Evolutionary conservation across 2,329 filamentous ascomycete species (phyloP).

Genomic region (Colletotrichum lentis): DNA sequence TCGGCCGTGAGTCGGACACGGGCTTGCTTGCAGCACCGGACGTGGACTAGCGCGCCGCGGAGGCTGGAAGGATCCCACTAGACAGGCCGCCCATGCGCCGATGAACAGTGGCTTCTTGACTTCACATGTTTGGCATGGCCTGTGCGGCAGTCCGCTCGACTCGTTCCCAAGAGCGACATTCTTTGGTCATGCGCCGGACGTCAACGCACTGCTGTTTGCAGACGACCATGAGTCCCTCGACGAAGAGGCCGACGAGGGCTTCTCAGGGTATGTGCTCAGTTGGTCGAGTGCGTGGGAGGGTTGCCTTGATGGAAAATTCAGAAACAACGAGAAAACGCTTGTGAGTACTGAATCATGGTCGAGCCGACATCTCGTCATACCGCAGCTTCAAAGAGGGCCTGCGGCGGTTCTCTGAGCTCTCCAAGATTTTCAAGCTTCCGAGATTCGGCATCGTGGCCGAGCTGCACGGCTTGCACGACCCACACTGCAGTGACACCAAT

Average conservation of each 20-base stretch:
- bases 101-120: slow-evolving; percentile 28
- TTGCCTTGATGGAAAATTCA: neutral
- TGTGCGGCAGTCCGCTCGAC: slow-evolving; percentile 27
- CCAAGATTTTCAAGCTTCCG: slow-evolving; percentile 32
- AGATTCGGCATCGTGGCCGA: slow-evolving; percentile 26
- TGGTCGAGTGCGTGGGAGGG: neutral
- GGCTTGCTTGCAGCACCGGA: slow-evolving; percentile 12
- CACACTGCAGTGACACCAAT: slow-evolving; percentile 6
- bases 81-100: slow-evolving; percentile 17
- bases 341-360: slow-evolving; percentile 29
- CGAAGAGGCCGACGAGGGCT: slow-evolving; percentile 2
- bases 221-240: neutral
- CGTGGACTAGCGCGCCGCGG: slow-evolving; percentile 31
- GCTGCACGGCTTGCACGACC: slow-evolving; percentile 3
- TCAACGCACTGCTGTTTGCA: slow-evolving; percentile 20
- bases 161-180: slow-evolving; percentile 15
- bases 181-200: slow-evolving; percentile 21
- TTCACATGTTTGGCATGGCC: slow-evolving; percentile 36
- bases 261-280: neutral
- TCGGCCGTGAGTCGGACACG: neutral
- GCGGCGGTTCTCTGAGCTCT: slow-evolving; percentile 19
- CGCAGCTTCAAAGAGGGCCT: slow-evolving; percentile 22
- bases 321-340: neutral
- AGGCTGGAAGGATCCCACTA: slow-evolving; percentile 29
- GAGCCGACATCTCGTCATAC: slow-evolving; percentile 25